phyloP scores from a whole-genome alignment of 805 yeast genomes.

The Nematodospora valgi region DNA sequence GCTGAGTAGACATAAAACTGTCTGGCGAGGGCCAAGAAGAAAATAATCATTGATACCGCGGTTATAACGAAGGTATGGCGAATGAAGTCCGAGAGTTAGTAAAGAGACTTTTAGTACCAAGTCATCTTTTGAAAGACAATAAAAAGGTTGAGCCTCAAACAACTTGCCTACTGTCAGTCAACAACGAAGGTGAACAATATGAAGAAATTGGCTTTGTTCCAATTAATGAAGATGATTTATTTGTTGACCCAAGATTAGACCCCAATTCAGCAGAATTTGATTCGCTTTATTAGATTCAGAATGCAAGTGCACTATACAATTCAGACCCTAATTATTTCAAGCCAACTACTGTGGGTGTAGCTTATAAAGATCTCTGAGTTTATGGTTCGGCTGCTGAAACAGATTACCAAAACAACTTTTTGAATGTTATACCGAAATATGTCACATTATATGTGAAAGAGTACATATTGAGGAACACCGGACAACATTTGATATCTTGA shows the following conservation, averaged over 20 bases:
- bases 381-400: slow-evolving; percentile 65
- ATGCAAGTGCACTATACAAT: slow-evolving; percentile 49
- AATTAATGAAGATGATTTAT: not conserved
- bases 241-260: slow-evolving; percentile 42
- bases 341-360: slow-evolving; percentile 57
- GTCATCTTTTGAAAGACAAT: not conserved
- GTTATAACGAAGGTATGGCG: not conserved
- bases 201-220: slow-evolving; percentile 1
- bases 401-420: slow-evolving; percentile 60
- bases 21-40: no score
- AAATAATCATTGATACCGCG: no score
- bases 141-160: not conserved
- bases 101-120: not conserved
- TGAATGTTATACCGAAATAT: slow-evolving; percentile 35
- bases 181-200: not conserved
- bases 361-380: slow-evolving; percentile 56
- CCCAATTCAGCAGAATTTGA: slow-evolving; percentile 56
- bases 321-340: slow-evolving; percentile 60
- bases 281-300: slow-evolving; percentile 64
- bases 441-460: slow-evolving; percentile 13
- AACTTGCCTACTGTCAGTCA: not conserved
- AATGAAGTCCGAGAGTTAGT: slow-evolving; percentile 1
- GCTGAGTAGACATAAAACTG: no score
- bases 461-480: slow-evolving; percentile 13
- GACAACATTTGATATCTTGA: slow-evolving; percentile 27